Percentiles rank a stretch among this genome's conserved stretches.
phyloP scores from a whole-genome alignment of 2,329 filamentous ascomycete genomes.

The Periglandula ipomoeae region DNA sequence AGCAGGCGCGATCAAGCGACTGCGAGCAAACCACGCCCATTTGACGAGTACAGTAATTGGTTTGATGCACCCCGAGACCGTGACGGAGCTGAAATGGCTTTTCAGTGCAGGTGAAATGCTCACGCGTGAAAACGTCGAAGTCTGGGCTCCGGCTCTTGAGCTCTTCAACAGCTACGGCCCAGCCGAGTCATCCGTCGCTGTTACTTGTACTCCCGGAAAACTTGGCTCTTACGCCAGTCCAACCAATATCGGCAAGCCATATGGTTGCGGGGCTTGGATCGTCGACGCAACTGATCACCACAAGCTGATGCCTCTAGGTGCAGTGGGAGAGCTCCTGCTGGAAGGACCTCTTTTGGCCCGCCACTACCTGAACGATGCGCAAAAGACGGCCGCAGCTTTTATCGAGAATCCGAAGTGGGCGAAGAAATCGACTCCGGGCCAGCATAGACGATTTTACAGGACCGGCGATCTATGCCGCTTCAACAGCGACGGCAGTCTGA shows the following conservation, averaged over 20 bases:
- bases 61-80: too few species aligned
- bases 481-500: constrained; percentile 15
- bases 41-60: too few species aligned
- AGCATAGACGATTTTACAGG: constrained; percentile 9
- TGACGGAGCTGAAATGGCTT: too few species aligned
- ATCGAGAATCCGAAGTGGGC: constrained; percentile 38
- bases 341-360: constrained; percentile 42
- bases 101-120: too few species aligned
- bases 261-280: too few species aligned
- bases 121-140: too few species aligned
- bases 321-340: constrained; percentile 34
- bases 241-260: constrained; percentile 28
- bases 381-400: constrained; percentile 36
- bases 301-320: constrained; percentile 29
- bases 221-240: constrained; percentile 9
- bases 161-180: too few species aligned
- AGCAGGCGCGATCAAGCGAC: constrained; percentile 4
- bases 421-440: constrained; percentile 7
- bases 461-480: constrained; percentile 22
- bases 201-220: too few species aligned
- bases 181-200: too few species aligned
- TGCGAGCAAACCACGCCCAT: constrained; percentile 2
- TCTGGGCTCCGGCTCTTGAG: too few species aligned
- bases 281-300: constrained; percentile 14
- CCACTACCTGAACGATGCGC: constrained; percentile 29